Conservation (phyloP, 2,329 filamentous ascomycete genomes). For the Cladosporium oxysporum region DNA sequence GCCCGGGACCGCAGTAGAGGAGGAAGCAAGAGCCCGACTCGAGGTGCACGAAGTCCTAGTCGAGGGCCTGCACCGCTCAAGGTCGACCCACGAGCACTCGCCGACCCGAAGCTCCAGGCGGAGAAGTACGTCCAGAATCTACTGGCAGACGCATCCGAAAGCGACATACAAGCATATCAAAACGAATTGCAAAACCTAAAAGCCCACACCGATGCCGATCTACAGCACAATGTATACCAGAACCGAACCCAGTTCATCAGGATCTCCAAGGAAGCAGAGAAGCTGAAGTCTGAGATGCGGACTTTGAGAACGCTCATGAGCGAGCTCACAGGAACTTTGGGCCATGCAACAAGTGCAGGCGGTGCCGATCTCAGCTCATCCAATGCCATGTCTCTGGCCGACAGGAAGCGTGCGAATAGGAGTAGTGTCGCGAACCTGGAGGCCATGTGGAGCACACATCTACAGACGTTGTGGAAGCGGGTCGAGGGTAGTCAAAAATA, state of each 20-base stretch:
- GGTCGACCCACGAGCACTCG: slow-evolving; percentile 75
- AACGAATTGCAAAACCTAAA: slow-evolving; percentile 74
- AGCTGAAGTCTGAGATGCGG: slow-evolving; percentile 94
- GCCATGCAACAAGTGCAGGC: slow-evolving; percentile 48
- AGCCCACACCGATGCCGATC: slow-evolving; percentile 73
- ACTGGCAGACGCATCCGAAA: slow-evolving; percentile 81
- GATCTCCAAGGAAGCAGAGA: slow-evolving; percentile 98
- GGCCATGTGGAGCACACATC: slow-evolving; percentile 66
- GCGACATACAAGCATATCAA: slow-evolving; percentile 83
- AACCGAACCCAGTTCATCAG: slow-evolving; percentile 98
- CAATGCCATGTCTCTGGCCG: slow-evolving; percentile 35
- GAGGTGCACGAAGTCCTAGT: slow-evolving; percentile 41
- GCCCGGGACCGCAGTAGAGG: slow-evolving; percentile 26
- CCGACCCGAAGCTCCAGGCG: slow-evolving; percentile 74
- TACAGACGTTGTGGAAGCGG: slow-evolving; percentile 87
- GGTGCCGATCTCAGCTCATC: slow-evolving; percentile 40
- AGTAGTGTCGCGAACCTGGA: slow-evolving; percentile 81
- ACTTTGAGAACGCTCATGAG: slow-evolving; percentile 87
- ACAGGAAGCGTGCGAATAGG: slow-evolving; percentile 69
- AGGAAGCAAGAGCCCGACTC: slow-evolving; percentile 25
- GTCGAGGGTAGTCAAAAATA: slow-evolving; percentile 99
- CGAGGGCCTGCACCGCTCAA: slow-evolving; percentile 52
- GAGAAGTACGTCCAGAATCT: slow-evolving; percentile 68
- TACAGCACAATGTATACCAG: slow-evolving; percentile 95
- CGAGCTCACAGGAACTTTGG: slow-evolving; percentile 66